phyloP scores from a whole-genome alignment of 2,329 filamentous ascomycete species.

The Dactylella cylindrospora region DNA sequence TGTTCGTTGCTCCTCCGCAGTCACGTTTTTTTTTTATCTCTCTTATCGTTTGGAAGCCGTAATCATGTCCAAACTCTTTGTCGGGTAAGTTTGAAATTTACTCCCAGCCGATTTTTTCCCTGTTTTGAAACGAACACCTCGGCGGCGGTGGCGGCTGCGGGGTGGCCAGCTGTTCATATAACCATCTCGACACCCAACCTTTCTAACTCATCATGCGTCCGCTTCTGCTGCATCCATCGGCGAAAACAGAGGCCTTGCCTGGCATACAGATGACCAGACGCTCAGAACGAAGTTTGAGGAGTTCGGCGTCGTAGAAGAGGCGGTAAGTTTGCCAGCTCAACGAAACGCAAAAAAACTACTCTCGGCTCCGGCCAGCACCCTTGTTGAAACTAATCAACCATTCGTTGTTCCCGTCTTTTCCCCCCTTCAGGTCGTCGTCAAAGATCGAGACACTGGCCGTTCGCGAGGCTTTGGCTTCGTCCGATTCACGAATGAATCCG shows the following conservation, averaged over 20 bases:
- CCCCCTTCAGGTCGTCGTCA: slow-evolving; percentile 77
- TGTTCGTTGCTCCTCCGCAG: slow-evolving; percentile 45
- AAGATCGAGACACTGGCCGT: slow-evolving; percentile 93
- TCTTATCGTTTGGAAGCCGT: slow-evolving; percentile 43
- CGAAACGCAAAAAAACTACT: slow-evolving; percentile 36
- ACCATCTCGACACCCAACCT: slow-evolving; percentile 12
- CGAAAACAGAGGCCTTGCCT: slow-evolving; percentile 78
- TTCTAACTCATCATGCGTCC: slow-evolving; percentile 35
- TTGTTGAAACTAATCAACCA: slow-evolving; percentile 42
- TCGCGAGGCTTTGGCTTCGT: slow-evolving; percentile 98
- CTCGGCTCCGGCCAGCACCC: slow-evolving; percentile 44
- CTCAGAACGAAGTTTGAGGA: slow-evolving; percentile 89
- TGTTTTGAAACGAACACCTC: slow-evolving; percentile 19
- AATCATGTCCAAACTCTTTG: slow-evolving; percentile 44
- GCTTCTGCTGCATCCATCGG: slow-evolving; percentile 4
- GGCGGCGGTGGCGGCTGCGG: slow-evolving; percentile 22
- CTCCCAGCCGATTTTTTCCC: slow-evolving; percentile 43
- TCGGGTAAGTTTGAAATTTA: slow-evolving; percentile 44
- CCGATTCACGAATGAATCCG: slow-evolving; percentile 73
- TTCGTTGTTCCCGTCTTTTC: slow-evolving; percentile 45
- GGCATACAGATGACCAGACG: slow-evolving; percentile 91
- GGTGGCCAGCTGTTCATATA: slow-evolving; percentile 13
- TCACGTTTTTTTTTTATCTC: slow-evolving; percentile 45
- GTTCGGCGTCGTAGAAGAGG: slow-evolving; percentile 89
- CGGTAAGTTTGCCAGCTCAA: slow-evolving; percentile 64